Percentiles rank a stretch among this genome's conserved stretches.
These are phyloP conservation scores for Coprinopsis strossmayeri DNA, from an alignment of 768 basidiomycete genomes.

Conservation along the genomic window DNA sequence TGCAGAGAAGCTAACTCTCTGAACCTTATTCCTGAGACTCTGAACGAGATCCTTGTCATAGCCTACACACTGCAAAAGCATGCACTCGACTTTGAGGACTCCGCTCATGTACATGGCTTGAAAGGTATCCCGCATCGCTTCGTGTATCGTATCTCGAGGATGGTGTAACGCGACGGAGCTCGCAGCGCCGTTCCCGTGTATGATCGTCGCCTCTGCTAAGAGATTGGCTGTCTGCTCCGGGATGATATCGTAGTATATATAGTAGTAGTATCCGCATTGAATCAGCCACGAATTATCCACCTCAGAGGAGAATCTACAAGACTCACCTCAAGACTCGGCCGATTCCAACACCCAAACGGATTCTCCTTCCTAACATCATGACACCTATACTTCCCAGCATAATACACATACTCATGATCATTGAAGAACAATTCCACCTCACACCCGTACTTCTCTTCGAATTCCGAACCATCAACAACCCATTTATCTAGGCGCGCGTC, in stretches of 20 bases:
- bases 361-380: neutral
- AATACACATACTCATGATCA: neutral
- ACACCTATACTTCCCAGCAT: neutral
- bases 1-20: too few relatives aligned
- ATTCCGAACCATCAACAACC: neutral
- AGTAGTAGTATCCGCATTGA: neutral
- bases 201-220: neutral
- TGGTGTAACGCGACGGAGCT: neutral
- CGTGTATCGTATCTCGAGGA: neutral
- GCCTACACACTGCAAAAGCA: neutral
- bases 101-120: neutral
- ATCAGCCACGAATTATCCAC: neutral
- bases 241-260: too few relatives aligned
- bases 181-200: neutral
- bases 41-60: neutral
- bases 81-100: slow-evolving; percentile 1
- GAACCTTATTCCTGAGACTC: neutral
- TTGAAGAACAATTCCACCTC: neutral
- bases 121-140: neutral
- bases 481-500: neutral
- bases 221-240: neutral
- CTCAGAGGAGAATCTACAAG: neutral
- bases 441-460: neutral
- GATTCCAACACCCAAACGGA: neutral
- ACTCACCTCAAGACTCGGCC: neutral